Evolutionary conservation across 352 stramenopile genomes (phyloP).

Genomic region (Phytopythium aichiense): DNA sequence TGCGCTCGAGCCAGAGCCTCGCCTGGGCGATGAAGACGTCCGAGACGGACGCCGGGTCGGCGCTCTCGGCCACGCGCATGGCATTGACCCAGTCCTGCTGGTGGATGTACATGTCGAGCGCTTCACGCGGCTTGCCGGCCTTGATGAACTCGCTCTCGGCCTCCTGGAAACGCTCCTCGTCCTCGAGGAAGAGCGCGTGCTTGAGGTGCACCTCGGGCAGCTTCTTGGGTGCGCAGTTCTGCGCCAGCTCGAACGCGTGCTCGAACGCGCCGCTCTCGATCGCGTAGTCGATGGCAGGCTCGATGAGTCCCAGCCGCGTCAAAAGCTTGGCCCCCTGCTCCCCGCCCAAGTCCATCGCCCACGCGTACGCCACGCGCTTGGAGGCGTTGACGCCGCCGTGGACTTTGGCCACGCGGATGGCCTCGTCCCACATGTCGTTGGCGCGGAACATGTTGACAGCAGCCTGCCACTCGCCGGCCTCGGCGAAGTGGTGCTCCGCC

Average conservation of each 20-base stretch:
- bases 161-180: slow-evolving; percentile 92
- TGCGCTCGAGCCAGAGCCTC: slow-evolving; percentile 78
- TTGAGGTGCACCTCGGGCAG: slow-evolving; percentile 92
- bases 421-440: slow-evolving; percentile 95
- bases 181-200: slow-evolving; percentile 91
- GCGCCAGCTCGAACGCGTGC: slow-evolving; percentile 90
- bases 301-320: slow-evolving; percentile 88
- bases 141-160: slow-evolving; percentile 92
- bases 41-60: slow-evolving; percentile 84
- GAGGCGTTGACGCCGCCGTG: slow-evolving; percentile 89
- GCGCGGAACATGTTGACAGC: slow-evolving; percentile 95
- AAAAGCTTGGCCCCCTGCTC: slow-evolving; percentile 90
- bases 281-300: slow-evolving; percentile 92
- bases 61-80: slow-evolving; percentile 89
- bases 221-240: slow-evolving; percentile 81
- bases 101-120: slow-evolving; percentile 96
- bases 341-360: slow-evolving; percentile 88
- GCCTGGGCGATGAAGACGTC: slow-evolving; percentile 92
- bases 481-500: slow-evolving; percentile 92
- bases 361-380: slow-evolving; percentile 92
- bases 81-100: slow-evolving; percentile 92
- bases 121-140: slow-evolving; percentile 89
- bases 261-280: slow-evolving; percentile 92
- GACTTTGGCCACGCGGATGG: slow-evolving; percentile 92
- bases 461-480: slow-evolving; percentile 89